These are phyloP conservation scores for Sequoia sempervirens DNA, from an alignment of 75 land plant genomes.

Conservation along the genomic window DNA sequence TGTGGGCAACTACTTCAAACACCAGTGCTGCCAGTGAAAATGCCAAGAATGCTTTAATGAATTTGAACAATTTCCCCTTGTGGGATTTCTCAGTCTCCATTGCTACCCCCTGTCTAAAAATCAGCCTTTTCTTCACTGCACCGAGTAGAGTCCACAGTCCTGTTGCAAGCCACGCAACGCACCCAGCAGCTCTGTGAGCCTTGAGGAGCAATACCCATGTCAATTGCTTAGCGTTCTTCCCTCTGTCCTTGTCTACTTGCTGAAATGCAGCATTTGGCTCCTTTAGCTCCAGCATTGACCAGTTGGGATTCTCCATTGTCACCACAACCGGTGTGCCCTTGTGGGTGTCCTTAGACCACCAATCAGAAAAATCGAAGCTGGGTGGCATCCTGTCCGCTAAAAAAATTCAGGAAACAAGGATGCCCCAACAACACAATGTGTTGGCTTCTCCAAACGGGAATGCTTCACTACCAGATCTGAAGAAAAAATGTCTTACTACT, in stretches of 20 bases:
- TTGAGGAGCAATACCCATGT: constrained; percentile 82
- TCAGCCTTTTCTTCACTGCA: constrained; percentile 47
- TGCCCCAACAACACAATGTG: not conserved
- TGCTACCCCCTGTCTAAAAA: constrained; percentile 29
- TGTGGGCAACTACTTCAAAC: constrained; percentile 63
- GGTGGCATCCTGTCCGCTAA: constrained; percentile 45
- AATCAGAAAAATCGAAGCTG: constrained; percentile 50
- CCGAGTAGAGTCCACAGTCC: constrained; percentile 59
- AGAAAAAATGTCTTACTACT: not conserved
- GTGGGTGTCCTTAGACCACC: constrained; percentile 49
- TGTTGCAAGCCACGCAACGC: constrained; percentile 56
- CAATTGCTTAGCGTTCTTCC: constrained; percentile 80
- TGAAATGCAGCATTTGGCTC: constrained; percentile 44
- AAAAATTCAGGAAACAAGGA: constrained; percentile 5
- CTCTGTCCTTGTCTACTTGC: constrained; percentile 48
- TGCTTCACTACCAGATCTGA: not conserved
- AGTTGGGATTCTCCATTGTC: constrained; percentile 88
- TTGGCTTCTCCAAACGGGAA: not conserved
- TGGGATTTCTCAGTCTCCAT: constrained; percentile 35
- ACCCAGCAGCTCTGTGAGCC: constrained; percentile 74
- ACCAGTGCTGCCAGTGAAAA: constrained; percentile 41
- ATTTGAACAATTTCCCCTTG: constrained; percentile 45
- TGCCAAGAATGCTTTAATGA: constrained; percentile 48
- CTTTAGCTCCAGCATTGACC: constrained; percentile 67
- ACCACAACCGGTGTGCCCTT: constrained; percentile 84